Evolutionary conservation across 306 rosid genomes (phyloP), one percentile per base, ranked within the genome.

Genomic region (Castanopsis chinensis): DNA sequence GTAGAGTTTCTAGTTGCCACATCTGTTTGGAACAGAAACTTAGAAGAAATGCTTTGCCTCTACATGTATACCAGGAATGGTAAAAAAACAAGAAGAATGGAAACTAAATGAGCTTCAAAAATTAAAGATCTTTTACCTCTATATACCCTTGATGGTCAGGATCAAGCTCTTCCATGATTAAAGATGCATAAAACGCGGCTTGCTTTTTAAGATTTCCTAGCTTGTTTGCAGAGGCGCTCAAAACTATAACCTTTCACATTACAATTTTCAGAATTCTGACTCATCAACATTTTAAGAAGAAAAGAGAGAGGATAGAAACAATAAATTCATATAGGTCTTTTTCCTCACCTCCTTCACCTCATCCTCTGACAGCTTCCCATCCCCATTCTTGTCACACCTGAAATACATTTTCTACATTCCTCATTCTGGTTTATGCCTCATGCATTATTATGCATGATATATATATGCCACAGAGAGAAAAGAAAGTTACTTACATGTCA

Each of bases 321-420:
- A 67, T 37, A 75, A 59, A 71, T 35, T 32, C 12, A 41, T 12
- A 53, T 57, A 73, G 53, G 69, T 82, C 79, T 80, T 27, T 56
- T 60, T 68, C 25, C 91, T 87, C 84, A 95, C 97, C 99, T 90
- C 90, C 71, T 80, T 80, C 69, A 94, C 99, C 83, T 94, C 99
- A 3, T 89, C 97, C 82, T 94, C 97, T 5, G 97, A 85, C 74
- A 94, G 91, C 84, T 79, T 90, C 82, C 99, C 99, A 84, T 92
- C 99, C 6, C 97, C 99, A 83, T 94, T 92, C 88, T 94, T 94
- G 89, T 94, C 99, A 83, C 99, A 92, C 95, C 99, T 92, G 85
- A 52, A 87, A 54, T 60, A 76, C 3, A 5, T 27, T 3, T 51
- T 32, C 61, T 54, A 76, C 41, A 76, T 78, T 86, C 59, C 71